Percentiles rank a stretch among this genome's conserved stretches.
Evolutionary conservation across 345 rosid genomes (phyloP).

Genomic region (Kernera saxatilis): DNA sequence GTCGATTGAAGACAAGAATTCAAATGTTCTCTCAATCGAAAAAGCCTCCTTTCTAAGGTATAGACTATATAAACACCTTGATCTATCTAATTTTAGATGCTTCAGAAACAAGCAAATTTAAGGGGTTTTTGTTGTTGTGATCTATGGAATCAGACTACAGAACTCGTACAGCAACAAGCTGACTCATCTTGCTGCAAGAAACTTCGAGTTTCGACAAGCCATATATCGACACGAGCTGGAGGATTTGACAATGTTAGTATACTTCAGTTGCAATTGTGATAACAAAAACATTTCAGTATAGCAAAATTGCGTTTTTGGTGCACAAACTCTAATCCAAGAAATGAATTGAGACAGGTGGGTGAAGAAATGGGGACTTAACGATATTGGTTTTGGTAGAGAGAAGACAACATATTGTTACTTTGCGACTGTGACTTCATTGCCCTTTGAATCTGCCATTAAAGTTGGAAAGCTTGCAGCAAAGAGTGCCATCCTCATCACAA

Average conservation of each 20-base stretch:
- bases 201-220: conserved; percentile 41
- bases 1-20: conserved; percentile 52
- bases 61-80: not conserved
- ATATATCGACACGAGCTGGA: conserved; percentile 42
- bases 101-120: not conserved
- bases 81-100: not conserved
- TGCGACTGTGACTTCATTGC: conserved; percentile 37
- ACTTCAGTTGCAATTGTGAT: not conserved
- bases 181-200: conserved; percentile 37
- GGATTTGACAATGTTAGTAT: conserved; percentile 39
- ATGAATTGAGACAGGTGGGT: conserved; percentile 45
- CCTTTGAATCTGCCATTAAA: conserved; percentile 29
- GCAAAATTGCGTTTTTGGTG: not conserved
- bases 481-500: conserved; percentile 42
- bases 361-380: conserved; percentile 36
- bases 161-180: conserved; percentile 23
- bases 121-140: not conserved
- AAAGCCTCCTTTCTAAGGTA: conserved; percentile 50
- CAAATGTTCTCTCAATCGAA: conserved; percentile 39
- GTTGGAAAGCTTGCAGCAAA: conserved; percentile 38
- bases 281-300: not conserved
- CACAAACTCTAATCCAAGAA: not conserved
- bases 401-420: conserved; percentile 58
- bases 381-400: conserved; percentile 66
- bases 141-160: conserved; percentile 36